Base-by-base conservation (phyloP, 2,329 filamentous ascomycete species). In the Paraphaeosphaeria sporulosa region DNA sequence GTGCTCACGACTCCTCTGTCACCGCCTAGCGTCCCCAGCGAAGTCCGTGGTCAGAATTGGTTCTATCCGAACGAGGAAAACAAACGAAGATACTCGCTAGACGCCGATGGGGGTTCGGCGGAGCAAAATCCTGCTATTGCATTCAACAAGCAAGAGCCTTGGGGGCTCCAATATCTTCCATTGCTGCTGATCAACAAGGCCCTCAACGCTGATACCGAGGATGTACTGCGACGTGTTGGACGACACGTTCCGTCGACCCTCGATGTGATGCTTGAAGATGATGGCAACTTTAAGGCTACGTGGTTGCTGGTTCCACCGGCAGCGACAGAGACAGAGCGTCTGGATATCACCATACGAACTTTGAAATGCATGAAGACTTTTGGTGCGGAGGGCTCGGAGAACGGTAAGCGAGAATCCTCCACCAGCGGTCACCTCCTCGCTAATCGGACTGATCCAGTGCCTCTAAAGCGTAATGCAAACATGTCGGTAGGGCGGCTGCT, bases 1-100 rank as follows among this genome's bases (percentile, higher is more conserved):
- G 53, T 48, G 21, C 25, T 55, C 53, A 48, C 53, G 42, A 55
- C 53, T 48, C 53, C 53, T 36, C 44, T 55, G 23, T 25, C 30
- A 32, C 53, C 53, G 27, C 53, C 53, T 46, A 48, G 42, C 30
- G 44, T 25, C n/a, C 53, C 53, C 17, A 55, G 21, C 53, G 53
- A 55, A 46, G 44, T 55, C 42, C 53, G 42, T 34, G 21, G 30
- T 19, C 40, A 55, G 13, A 48, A 55, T 27, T 55, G 53, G 53
- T 43, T 40, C 27, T 48, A 55, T 40, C 53, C 42, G 13, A 17
- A 34, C 52, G 52, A 55, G 27, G 52, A 55, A 44, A 55, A 46
- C 23, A 55, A 32, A 32, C 52, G 52, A 44, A 44, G 52, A 36
- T 25, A 46, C 30, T 34, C 52, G 25, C 42, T 34, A 25, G 38